Percentiles rank a stretch among this genome's conserved stretches.
These are phyloP conservation scores for Candida maris DNA, from an alignment of 805 yeast genomes.

Conservation along the genomic window DNA sequence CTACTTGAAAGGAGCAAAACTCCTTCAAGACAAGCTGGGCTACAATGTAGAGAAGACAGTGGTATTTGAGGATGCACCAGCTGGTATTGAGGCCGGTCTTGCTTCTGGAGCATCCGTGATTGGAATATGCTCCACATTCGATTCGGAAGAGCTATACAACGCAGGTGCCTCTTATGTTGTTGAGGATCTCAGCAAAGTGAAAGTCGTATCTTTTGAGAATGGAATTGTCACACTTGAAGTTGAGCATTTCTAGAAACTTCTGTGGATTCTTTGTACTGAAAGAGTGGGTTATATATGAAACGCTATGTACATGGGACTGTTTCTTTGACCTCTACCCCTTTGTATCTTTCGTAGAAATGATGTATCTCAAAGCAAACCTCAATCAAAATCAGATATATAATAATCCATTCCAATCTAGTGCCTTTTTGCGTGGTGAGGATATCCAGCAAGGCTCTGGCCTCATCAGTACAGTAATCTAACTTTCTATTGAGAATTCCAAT, in stretches of 20 bases:
- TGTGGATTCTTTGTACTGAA: not conserved
- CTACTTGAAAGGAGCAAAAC: constrained; percentile 54
- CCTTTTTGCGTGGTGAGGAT: constrained; percentile 75
- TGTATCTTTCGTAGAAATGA: constrained; percentile 61
- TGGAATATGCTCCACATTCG: constrained; percentile 81
- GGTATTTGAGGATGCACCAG: constrained; percentile 87
- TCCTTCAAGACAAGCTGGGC: constrained; percentile 38
- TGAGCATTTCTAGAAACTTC: constrained; percentile 20
- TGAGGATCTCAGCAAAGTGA: constrained; percentile 62
- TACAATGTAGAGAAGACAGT: constrained; percentile 38
- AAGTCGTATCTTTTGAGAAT: constrained; percentile 51
- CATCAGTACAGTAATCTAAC: constrained; percentile 87
- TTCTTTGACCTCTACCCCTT: no score
- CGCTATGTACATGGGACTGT: no score
- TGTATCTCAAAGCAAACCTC: constrained; percentile 80
- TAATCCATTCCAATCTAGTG: constrained; percentile 81
- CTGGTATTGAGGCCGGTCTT: constrained; percentile 80
- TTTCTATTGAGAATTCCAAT: constrained; percentile 78
- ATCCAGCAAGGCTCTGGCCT: constrained; percentile 70
- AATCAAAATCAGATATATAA: constrained; percentile 74
- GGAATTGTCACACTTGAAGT: constrained; percentile 38
- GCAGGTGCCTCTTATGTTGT: constrained; percentile 84
- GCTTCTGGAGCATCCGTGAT: constrained; percentile 79
- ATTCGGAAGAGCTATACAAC: constrained; percentile 60
- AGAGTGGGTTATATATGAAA: no score